A percentile compares a stretch with the other conserved stretches of the same genome.
These are phyloP conservation scores for Candida maris DNA, from an alignment of 805 yeast genomes.

Conservation along the genomic window DNA sequence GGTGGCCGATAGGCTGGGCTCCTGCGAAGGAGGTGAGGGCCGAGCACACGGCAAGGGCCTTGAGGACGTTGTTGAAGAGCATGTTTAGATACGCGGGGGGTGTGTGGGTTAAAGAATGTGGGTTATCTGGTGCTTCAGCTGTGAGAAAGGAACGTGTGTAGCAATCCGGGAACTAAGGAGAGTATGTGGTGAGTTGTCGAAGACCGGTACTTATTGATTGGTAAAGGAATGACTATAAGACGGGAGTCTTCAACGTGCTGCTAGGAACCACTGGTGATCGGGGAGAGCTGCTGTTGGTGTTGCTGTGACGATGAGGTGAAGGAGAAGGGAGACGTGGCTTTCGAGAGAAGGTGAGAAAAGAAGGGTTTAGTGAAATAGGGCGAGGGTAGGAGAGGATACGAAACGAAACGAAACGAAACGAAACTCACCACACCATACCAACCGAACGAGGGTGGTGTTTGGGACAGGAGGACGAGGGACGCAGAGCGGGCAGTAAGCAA, in stretches of 20 bases:
- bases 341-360: constrained; percentile 8
- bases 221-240: constrained; percentile 20
- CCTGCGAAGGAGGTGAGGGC: constrained; percentile 46
- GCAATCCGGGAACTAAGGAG: too few species aligned
- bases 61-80: constrained; percentile 36
- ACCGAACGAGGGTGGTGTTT: too few species aligned
- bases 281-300: too few species aligned
- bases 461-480: too few species aligned
- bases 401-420: constrained; percentile 1
- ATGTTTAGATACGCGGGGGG: too few species aligned
- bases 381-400: constrained; percentile 30
- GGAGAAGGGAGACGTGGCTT: too few species aligned
- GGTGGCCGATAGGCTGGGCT: constrained; percentile 60
- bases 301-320: too few species aligned
- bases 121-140: too few species aligned
- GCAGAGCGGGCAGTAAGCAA: not conserved
- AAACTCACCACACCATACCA: constrained; percentile 1
- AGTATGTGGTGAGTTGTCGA: too few species aligned
- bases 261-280: too few species aligned
- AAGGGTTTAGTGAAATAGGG: constrained; percentile 9
- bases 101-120: too few species aligned
- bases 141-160: not conserved
- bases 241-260: constrained; percentile 11
- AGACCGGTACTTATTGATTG: constrained; percentile 7
- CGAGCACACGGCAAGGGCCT: constrained; percentile 40